Conservation (phyloP, 2,329 filamentous ascomycete species). For the Myriosclerotinia scirpicola region DNA sequence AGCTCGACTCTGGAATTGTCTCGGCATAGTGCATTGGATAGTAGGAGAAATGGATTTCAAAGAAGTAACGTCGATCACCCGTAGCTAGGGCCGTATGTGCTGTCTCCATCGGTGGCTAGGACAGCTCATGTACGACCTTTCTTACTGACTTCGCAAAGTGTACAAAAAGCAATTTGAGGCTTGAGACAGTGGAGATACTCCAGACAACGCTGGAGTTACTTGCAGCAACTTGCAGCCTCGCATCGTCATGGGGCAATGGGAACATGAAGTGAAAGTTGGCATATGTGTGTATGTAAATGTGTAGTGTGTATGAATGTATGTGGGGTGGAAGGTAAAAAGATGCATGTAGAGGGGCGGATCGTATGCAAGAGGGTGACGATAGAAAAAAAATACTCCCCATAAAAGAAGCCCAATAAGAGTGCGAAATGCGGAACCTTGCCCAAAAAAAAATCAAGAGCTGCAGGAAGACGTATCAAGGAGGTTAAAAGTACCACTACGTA, state of each 20-base stretch:
- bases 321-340: constrained; percentile 27
- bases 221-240: constrained; percentile 35
- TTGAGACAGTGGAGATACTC: constrained; percentile 38
- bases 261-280: constrained; percentile 34
- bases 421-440: constrained; percentile 16
- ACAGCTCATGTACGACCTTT: constrained; percentile 39
- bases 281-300: constrained; percentile 28
- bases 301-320: constrained; percentile 28
- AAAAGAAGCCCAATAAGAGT: constrained; percentile 21
- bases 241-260: constrained; percentile 34
- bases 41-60: constrained; percentile 31
- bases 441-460: constrained; percentile 29
- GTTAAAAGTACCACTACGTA: constrained; percentile 30
- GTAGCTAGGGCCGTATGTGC: constrained; percentile 38
- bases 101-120: constrained; percentile 39
- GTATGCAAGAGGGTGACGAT: constrained; percentile 27
- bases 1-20: constrained; percentile 38
- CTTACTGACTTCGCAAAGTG: constrained; percentile 31
- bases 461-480: constrained; percentile 30
- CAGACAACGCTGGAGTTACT: constrained; percentile 38
- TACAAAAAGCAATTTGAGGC: constrained; percentile 36
- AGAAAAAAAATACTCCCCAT: constrained; percentile 23
- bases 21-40: constrained; percentile 41
- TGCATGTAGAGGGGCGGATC: constrained; percentile 22
- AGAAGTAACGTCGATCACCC: constrained; percentile 42